Percentiles rank a stretch among this genome's conserved stretches.
These are phyloP conservation scores for Penicillium paradoxum DNA, from an alignment of 495 filamentous ascomycete genomes.

Conservation along the genomic window DNA sequence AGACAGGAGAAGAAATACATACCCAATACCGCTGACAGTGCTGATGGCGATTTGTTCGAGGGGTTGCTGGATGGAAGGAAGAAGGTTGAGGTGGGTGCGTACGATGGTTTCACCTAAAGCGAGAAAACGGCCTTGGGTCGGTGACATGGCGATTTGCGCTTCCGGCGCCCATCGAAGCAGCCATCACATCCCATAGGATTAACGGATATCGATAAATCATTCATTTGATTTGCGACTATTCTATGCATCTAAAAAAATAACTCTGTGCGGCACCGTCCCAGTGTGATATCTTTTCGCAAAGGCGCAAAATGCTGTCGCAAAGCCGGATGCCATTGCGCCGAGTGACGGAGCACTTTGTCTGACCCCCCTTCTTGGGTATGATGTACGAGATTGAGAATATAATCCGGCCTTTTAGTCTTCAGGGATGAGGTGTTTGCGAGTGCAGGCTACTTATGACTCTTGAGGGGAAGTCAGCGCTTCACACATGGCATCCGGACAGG, in stretches of 20 bases:
- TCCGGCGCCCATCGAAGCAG: constrained; percentile 21
- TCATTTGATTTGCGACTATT: background rate
- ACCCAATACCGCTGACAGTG: constrained; percentile 14
- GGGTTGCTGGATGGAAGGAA: constrained; percentile 12
- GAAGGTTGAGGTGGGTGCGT: constrained; percentile 33
- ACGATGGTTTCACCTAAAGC: constrained; percentile 45
- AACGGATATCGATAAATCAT: background rate
- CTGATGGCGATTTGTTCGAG: constrained; percentile 9
- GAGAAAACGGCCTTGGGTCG: constrained; percentile 39
- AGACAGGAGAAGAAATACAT: constrained; percentile 10
- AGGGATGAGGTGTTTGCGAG: background rate
- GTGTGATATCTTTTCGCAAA: constrained; percentile 17
- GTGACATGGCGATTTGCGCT: constrained; percentile 38
- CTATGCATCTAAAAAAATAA: background rate
- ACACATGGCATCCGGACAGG: constrained; percentile 6
- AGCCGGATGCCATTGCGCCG: constrained; percentile 26
- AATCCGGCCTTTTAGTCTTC: background rate
- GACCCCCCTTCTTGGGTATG: constrained; percentile 1
- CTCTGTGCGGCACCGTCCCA: background rate
- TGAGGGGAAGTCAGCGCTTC: background rate
- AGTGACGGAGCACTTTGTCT: constrained; percentile 15
- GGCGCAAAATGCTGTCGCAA: constrained; percentile 29
- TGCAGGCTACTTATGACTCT: background rate
- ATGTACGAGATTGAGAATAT: constrained; percentile 1
- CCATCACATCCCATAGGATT: constrained; percentile 19